phyloP scores from a whole-genome alignment of 208 protist species.

The Crithidia thermophila region DNA sequence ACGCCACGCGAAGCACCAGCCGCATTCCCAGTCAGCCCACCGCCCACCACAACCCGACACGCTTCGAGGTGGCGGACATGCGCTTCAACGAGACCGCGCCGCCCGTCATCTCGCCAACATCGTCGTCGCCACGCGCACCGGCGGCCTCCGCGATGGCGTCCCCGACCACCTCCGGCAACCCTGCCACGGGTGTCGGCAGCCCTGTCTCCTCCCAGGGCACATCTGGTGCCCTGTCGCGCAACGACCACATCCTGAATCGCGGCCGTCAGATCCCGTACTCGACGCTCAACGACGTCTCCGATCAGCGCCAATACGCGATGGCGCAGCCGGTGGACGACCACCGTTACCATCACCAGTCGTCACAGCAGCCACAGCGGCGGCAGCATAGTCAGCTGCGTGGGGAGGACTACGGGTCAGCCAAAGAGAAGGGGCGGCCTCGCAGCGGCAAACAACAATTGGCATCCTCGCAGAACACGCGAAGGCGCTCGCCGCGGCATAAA shows the following conservation, averaged over 20 bases:
- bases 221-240: neutral
- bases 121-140: constrained; percentile 1
- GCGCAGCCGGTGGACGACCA: too few species aligned
- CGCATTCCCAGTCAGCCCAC: too few species aligned
- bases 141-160: neutral
- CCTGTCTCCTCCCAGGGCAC: neutral
- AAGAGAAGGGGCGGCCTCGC: too few species aligned
- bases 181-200: neutral
- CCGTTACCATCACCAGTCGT: too few species aligned
- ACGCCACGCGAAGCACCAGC: too few species aligned
- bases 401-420: too few species aligned
- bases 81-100: constrained; percentile 21
- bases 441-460: too few species aligned
- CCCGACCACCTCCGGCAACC: neutral
- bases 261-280: neutral
- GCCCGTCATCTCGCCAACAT: constrained; percentile 9
- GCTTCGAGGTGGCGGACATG: constrained; percentile 12
- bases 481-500: too few species aligned
- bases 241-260: neutral
- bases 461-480: too few species aligned
- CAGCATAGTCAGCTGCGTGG: too few species aligned
- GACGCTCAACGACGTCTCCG: neutral
- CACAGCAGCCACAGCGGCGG: too few species aligned
- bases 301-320: neutral
- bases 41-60: neutral